Evolutionary conservation across 2,329 filamentous ascomycete species (phyloP), one percentile per base, ranked within the genome.

Genomic region (Colletotrichum chlorophyti): DNA sequence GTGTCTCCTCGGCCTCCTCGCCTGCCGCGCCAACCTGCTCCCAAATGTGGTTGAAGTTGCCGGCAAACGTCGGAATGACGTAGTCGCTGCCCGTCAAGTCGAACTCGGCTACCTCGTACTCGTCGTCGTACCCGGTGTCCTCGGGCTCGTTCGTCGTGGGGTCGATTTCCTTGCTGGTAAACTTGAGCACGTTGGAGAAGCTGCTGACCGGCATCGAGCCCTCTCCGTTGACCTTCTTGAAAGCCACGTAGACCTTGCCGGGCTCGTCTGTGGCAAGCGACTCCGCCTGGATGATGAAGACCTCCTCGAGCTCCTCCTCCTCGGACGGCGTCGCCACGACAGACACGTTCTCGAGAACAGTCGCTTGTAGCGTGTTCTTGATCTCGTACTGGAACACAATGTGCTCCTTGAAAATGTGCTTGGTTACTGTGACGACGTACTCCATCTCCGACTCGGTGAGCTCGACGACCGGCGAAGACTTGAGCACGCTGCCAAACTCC

Each of bases 351-450:
- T 97, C 92, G 29, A 98, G 82, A 24, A 99, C 86, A 14, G 93
- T 96, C 61, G 93, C 91, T 11, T 91, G 89, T 10, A 99, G 83
- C 3, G 95, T 99, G 80, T 99, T 99, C 83, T 96, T 98, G 74
- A 99, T 88, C 71, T 98, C 91, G 74, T 95, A 99, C 71, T 99
- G 95, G 52, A 99, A 79, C 29, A 99, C 94, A 69, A 99, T 82
- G 70, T 98, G 91, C 72, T 97, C 91, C 78, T 96, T 96, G 87
- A 97, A 99, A 69, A 99, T 87, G 72, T 99, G 95, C 81, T 99
- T 99, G 75, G 97, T 85, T 19, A 95, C 88, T 31, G 85, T 88
- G 60, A 99, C 95, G 47, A 97, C 93, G 68, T 99, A 99, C 75
- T 99, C 95, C 17, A 94, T 98, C 77, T 98, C 95, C 50, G 92